Evolutionary conservation across 305 asterid genomes (phyloP), one percentile per base, ranked within the genome.

Genomic region (Plantago rigida): DNA sequence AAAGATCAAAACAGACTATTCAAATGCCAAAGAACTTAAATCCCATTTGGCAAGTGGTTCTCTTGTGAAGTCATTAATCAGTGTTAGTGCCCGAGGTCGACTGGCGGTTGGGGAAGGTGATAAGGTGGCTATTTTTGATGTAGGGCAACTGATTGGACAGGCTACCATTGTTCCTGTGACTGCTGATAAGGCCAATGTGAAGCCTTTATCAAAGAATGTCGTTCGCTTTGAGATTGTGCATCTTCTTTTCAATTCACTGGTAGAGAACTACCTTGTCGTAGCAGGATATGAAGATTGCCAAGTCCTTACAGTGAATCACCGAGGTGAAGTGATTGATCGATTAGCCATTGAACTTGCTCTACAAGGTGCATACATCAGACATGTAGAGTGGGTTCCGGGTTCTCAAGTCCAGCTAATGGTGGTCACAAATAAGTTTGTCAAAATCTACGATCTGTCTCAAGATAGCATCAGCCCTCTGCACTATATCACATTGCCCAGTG

Each of bases 51-150:
- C 88, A 62, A 85, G 86, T 76, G 99, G 99, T 60, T 87, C 99
- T 56, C 96, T 93, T 64, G 84, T 89, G 76, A 93, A 93, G 76
- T 93, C 99, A 14, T 75, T 93, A 53, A 92, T 93, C 57, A 87
- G 93, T 74, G 96, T 87, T 51, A 87, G 87, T 72, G 73, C 81
- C 70, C 87, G 96, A 74, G 99, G 99, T 59, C 87, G 96, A 63
- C 79, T 93, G 65, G 99, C 99, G 59, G 99, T 93, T 75, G 99
- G 99, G 59, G 99, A 93, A 80, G 99, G 99, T 73, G 99, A 93
- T 74, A 93, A 86, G 79, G 99, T 93, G 26, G 87, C 99, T 73
- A 84, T 93, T 73, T 93, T 93, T 80, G 99, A 93, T 76, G 94
- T 89, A 61, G 99, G 94, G 26, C 99, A 93, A 78, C 80, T 93